Conservation (phyloP, 352 stramenopile genomes). For the Halophytophthora polymorphica region DNA sequence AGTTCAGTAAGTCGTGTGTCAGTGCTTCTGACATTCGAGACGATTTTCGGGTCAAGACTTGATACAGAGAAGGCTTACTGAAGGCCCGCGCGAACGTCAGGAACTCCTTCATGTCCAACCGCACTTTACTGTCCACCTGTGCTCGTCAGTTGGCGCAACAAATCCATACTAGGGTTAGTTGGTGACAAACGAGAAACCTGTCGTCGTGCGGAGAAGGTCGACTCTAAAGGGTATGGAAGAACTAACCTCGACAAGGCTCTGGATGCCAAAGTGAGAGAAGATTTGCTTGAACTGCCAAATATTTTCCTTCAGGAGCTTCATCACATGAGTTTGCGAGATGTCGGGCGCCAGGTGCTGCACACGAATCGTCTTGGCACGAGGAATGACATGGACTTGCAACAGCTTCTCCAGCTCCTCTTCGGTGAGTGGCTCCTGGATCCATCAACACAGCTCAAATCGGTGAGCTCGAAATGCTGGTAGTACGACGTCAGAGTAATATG, state of each 20-base stretch:
- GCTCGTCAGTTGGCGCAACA: too few species aligned
- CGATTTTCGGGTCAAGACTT: not conserved
- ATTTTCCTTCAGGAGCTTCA: slow-evolving; percentile 64
- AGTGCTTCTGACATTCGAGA: slow-evolving; percentile 3
- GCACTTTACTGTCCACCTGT: slow-evolving; percentile 49
- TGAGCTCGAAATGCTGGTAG: not conserved
- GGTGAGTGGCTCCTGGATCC: slow-evolving; percentile 6
- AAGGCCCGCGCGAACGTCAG: slow-evolving; percentile 68
- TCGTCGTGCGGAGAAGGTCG: not conserved
- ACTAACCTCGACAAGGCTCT: slow-evolving; percentile 53
- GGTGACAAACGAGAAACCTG: not conserved
- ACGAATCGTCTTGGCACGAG: slow-evolving; percentile 49
- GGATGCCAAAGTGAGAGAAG: slow-evolving; percentile 68
- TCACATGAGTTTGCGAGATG: slow-evolving; percentile 60
- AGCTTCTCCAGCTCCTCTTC: slow-evolving; percentile 37
- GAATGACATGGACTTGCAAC: slow-evolving; percentile 48
- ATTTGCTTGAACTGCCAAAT: slow-evolving; percentile 77
- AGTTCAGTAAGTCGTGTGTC: not conserved
- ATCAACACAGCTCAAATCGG: not conserved
- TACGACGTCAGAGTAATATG: not conserved
- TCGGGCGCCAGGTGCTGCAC: slow-evolving; percentile 65
- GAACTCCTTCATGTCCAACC: slow-evolving; percentile 60
- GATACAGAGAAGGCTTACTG: slow-evolving; percentile 30
- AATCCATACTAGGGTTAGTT: not conserved
- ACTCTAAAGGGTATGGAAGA: too few species aligned